Evolutionary conservation across 1,139 yeast species (phyloP).

Genomic region (Suhomyces bolitotheri): DNA sequence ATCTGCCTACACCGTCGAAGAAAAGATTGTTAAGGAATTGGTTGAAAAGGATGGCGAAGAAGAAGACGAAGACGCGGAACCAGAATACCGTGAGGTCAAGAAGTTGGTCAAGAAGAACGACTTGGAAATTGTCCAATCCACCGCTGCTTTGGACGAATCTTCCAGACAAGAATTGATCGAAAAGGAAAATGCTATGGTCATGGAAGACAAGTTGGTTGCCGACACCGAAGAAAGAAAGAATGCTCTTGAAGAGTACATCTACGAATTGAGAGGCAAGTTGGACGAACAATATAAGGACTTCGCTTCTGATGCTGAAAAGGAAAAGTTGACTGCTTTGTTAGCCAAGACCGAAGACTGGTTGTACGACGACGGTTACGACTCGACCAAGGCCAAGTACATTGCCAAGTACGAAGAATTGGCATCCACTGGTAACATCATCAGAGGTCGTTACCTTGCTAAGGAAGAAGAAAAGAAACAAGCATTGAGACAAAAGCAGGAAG

Average conservation of each 20-base stretch:
- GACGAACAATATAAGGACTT: constrained; percentile 88
- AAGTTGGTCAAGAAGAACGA: constrained; percentile 91
- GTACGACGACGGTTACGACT: constrained; percentile 95
- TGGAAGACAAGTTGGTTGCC: constrained; percentile 94
- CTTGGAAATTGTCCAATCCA: constrained; percentile 55
- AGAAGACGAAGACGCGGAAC: constrained; percentile 58
- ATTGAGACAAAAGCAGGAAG: constrained; percentile 82
- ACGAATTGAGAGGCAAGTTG: constrained; percentile 94
- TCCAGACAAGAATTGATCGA: constrained; percentile 66
- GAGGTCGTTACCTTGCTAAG: constrained; percentile 92
- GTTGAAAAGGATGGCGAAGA: constrained; percentile 55
- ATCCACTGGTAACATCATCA: constrained; percentile 88
- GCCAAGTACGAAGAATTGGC: constrained; percentile 98
- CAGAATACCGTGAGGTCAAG: constrained; percentile 87
- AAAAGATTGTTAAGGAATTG: constrained; percentile 81
- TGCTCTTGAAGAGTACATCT: constrained; percentile 96
- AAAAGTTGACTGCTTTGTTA: constrained; percentile 69
- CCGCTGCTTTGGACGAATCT: constrained; percentile 64
- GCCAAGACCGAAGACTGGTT: constrained; percentile 96
- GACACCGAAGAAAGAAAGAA: constrained; percentile 99
- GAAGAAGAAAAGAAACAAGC: constrained; percentile 96
- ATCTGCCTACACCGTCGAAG: constrained; percentile 93
- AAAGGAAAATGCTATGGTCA: constrained; percentile 77
- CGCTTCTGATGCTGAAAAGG: constrained; percentile 89
- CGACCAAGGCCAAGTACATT: constrained; percentile 94